These are phyloP conservation scores for Amyloporia xantha DNA, from an alignment of 768 basidiomycete species.

Conservation along the genomic window DNA sequence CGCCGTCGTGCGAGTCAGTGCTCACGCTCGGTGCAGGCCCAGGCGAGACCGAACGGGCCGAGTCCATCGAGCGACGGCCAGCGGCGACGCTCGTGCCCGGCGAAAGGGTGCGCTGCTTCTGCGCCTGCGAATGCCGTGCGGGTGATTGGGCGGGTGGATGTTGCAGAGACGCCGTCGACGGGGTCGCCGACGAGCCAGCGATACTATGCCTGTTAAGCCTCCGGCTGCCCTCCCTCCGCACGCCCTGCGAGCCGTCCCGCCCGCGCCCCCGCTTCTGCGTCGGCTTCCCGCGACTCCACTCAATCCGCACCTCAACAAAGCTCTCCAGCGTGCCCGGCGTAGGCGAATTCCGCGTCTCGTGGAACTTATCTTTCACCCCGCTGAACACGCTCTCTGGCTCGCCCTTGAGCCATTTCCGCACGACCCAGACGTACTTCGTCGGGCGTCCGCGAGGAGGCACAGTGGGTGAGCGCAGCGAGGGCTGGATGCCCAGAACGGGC, in stretches of 20 bases:
- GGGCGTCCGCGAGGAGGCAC: constrained; percentile 33
- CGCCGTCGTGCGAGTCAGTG: constrained; percentile 2
- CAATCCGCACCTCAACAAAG: constrained; percentile 64
- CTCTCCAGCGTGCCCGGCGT: constrained; percentile 16
- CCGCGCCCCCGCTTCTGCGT: constrained; percentile 17
- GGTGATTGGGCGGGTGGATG: constrained; percentile 4
- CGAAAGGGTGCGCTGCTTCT: constrained; percentile 9
- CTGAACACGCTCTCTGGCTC: constrained; percentile 38
- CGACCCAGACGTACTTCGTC: constrained; percentile 65
- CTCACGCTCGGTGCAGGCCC: constrained; percentile 13
- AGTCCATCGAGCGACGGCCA: constrained; percentile 11
- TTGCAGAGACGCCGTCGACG: constrained; percentile 15
- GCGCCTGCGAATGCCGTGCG: constrained; percentile 7
- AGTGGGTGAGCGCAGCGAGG: constrained; percentile 48
- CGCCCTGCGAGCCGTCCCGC: constrained; percentile 19
- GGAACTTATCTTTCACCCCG: constrained; percentile 37
- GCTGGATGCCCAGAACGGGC: constrained; percentile 62
- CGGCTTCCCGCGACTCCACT: constrained; percentile 58
- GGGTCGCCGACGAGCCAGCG: constrained; percentile 14
- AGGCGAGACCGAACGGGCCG: constrained; percentile 17
- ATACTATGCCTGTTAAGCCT: constrained; percentile 11
- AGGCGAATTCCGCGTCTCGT: constrained; percentile 16
- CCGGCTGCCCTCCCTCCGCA: constrained; percentile 16
- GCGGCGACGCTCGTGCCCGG: constrained; percentile 8
- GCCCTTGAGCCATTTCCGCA: constrained; percentile 69